Base-by-base conservation (phyloP, 768 basidiomycete genomes). In the Solioccasus polychromus region DNA sequence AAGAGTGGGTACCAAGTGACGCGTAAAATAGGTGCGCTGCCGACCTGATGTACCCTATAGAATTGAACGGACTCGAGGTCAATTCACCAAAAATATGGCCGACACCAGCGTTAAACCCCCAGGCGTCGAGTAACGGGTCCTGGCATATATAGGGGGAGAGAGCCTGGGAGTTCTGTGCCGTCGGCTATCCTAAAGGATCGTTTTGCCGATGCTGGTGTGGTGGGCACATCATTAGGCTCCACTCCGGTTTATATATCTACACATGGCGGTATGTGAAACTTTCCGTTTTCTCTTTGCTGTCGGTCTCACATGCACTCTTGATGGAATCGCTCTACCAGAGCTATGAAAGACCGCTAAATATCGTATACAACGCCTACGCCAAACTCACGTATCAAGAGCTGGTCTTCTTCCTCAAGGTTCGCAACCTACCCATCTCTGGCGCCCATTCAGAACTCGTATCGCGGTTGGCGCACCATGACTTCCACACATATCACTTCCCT, bases 401-500 rank as follows among this genome's bases (percentile, higher is more conserved):
- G 50, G 65, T 82, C 30, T 76, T 91, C 44, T 91, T 91, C 63
- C 80, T 86, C 66, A 78, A 79, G 68, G 77, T 82, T 34, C 79
- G 88, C 51, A 80, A 75, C 47, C 70, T 91, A n/a, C 80, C 84
- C 39, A 80, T 74, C 0, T 68, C 75, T 11, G 88, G 88, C 32
- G 71, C 77, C 38, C 72, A 83, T 49, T 38, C 59, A 40, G 86
- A 88, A 44, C 80, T 90, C 24, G 83, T 83, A 35, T 76, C 78
- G 8, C 76, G 88, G 18, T 76, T 92, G 20, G 78, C 84, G 7
- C 82, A 87, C 47, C 78, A 88, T 59, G 89, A 92, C 64, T 66
- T 85, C 42, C 79, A 85, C 54, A 78, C 78, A 20, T 91, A 89
- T 60, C 76, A 82, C 57, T 81, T 86, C 15, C 62, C 68, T 14